A percentile compares a stretch with the other conserved stretches of the same genome.
phyloP scores from a whole-genome alignment of 208 protist species.

The Trypanosoma platydactyli region DNA sequence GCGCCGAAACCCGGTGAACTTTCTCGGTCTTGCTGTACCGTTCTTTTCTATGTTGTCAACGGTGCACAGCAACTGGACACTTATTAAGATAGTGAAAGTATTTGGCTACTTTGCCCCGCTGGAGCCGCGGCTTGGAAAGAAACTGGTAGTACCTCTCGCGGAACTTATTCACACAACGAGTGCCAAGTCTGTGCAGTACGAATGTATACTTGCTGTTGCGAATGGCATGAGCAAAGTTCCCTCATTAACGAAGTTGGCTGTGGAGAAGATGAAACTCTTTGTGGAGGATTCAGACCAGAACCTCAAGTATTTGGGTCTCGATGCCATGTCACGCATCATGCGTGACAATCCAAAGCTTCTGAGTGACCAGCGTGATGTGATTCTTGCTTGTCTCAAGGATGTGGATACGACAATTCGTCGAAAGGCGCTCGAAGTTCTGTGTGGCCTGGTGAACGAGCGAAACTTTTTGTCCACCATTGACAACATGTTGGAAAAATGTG shows the following conservation, averaged over 20 bases:
- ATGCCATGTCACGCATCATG: constrained; percentile 93
- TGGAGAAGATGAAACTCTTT: constrained; percentile 94
- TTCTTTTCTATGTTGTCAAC: constrained; percentile 96
- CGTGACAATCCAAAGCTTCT: constrained; percentile 92
- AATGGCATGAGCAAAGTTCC: constrained; percentile 85
- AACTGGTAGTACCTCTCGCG: constrained; percentile 96
- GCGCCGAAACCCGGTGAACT: constrained; percentile 97
- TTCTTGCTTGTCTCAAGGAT: constrained; percentile 95
- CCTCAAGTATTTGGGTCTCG: constrained; percentile 98
- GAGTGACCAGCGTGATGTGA: constrained; percentile 85
- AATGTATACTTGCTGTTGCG: constrained; percentile 95
- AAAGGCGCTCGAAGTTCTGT: constrained; percentile 93
- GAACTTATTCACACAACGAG: constrained; percentile 95
- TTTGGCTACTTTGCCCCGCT: constrained; percentile 95
- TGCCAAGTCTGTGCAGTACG: constrained; percentile 96
- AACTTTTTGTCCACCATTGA: constrained; percentile 88
- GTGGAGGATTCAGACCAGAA: constrained; percentile 98
- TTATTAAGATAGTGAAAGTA: constrained; percentile 99
- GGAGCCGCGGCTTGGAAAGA: constrained; percentile 97
- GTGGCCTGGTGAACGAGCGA: constrained; percentile 91
- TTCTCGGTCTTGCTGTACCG: constrained; percentile 95
- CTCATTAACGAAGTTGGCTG: constrained; percentile 88
- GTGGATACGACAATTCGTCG: constrained; percentile 95
- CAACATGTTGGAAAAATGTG: constrained; percentile 68
- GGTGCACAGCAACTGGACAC: constrained; percentile 98